These are phyloP conservation scores for Stylosanthes scabra DNA, from an alignment of 331 rosid species.

Conservation along the genomic window DNA sequence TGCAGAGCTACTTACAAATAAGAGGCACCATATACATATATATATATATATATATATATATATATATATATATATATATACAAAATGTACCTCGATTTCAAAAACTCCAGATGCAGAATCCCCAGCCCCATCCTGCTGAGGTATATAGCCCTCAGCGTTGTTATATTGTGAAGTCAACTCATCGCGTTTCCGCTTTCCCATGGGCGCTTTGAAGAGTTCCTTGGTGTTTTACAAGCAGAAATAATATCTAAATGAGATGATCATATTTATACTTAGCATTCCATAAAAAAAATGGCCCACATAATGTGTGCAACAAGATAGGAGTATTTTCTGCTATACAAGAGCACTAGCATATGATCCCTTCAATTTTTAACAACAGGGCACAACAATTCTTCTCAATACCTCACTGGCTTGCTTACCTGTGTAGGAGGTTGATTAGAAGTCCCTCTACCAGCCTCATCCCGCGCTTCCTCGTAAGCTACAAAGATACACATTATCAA, in stretches of 20 bases:
- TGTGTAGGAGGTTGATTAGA: constrained; percentile 71
- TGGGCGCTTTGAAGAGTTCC: constrained; percentile 70
- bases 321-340: constrained; percentile 21
- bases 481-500: constrained; percentile 39
- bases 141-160: constrained; percentile 67
- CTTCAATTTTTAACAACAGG: constrained; percentile 39
- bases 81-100: constrained; percentile 65
- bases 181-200: constrained; percentile 89
- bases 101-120: constrained; percentile 57
- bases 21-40: neutral
- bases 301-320: constrained; percentile 8
- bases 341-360: constrained; percentile 26
- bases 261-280: constrained; percentile 9
- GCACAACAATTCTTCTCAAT: constrained; percentile 12
- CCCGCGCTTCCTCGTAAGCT: constrained; percentile 97
- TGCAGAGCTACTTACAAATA: neutral
- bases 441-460: constrained; percentile 80
- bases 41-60: neutral
- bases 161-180: constrained; percentile 71
- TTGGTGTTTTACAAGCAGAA: constrained; percentile 45
- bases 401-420: constrained; percentile 48
- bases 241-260: constrained; percentile 25
- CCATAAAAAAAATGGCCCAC: constrained; percentile 10
- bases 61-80: neutral
- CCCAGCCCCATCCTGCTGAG: constrained; percentile 97